Conservation (phyloP, 345 rosid species). For the Citrus maxima region DNA sequence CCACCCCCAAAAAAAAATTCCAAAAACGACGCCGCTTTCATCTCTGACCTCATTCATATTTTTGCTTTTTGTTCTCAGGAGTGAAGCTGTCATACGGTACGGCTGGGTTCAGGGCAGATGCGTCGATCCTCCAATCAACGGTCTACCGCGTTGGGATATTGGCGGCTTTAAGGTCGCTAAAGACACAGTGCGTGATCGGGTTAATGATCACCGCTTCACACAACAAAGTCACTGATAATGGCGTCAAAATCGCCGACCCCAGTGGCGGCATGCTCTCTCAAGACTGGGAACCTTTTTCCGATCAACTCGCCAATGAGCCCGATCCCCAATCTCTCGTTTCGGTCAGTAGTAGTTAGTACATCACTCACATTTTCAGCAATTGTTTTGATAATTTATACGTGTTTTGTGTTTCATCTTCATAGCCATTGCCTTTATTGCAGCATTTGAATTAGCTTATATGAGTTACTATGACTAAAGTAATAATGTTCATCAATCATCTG, state of each 20-base stretch:
- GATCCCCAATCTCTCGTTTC: constrained; percentile 50
- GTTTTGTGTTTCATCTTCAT: background rate
- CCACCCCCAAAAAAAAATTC: background rate
- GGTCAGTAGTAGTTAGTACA: constrained; percentile 20
- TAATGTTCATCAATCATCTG: too few relatives aligned
- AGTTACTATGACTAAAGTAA: too few relatives aligned
- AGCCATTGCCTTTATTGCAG: background rate
- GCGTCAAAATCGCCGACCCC: constrained; percentile 84
- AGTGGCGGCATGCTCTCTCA: constrained; percentile 86
- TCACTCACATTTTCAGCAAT: background rate
- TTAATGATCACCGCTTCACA: constrained; percentile 97
- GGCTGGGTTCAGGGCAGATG: constrained; percentile 83
- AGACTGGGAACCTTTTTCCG: constrained; percentile 95
- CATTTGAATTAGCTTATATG: too few relatives aligned
- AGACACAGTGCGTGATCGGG: constrained; percentile 61
- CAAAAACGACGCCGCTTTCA: background rate
- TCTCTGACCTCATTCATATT: background rate
- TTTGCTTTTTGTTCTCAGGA: constrained; percentile 23
- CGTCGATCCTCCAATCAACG: constrained; percentile 66
- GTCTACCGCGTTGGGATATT: constrained; percentile 75
- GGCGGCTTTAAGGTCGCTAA: constrained; percentile 78
- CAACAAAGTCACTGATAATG: constrained; percentile 78
- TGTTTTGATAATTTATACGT: background rate
- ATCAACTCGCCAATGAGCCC: constrained; percentile 69
- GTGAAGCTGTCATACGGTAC: constrained; percentile 82